Conservation (phyloP, 148 eudicot species). For the Drosera capensis region DNA sequence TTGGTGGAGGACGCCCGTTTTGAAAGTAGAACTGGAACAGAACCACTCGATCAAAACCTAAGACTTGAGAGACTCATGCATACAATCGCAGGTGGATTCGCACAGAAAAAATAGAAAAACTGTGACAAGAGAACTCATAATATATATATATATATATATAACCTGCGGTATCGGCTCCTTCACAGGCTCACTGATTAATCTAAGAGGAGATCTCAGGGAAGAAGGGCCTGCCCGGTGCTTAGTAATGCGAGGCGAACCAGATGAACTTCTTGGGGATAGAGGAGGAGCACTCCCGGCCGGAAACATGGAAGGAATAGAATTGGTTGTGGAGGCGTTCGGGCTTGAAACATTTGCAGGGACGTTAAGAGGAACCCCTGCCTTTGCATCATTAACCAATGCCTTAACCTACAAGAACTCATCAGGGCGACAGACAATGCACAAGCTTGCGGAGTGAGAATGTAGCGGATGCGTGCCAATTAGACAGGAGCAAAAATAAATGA, state of each 20-base stretch:
- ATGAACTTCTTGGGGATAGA: constrained; percentile 93
- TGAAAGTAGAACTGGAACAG: constrained; percentile 72
- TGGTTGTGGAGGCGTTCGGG: constrained; percentile 58
- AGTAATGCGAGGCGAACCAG: constrained; percentile 86
- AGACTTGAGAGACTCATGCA: no score
- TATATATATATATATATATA: no score
- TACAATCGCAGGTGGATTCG: not conserved
- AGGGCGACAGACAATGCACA: no score
- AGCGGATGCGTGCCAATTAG: no score
- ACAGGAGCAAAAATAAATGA: no score
- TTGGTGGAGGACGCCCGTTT: constrained; percentile 88
- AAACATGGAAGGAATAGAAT: constrained; percentile 87
- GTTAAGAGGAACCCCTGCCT: constrained; percentile 55
- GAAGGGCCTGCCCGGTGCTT: constrained; percentile 80
- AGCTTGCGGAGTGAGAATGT: no score
- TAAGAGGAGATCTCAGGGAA: constrained; percentile 62
- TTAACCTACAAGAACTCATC: constrained; percentile 82
- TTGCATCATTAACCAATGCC: constrained; percentile 74
- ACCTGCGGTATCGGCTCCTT: constrained; percentile 95
- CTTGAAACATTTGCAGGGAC: constrained; percentile 52
- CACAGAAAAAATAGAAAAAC: no score
- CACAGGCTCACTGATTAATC: constrained; percentile 67
- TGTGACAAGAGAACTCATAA: not conserved
- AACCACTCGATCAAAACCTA: constrained; percentile 1
- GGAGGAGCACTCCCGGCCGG: constrained; percentile 99